Percentiles rank a stretch among this genome's conserved stretches.
phyloP scores from a whole-genome alignment of 441 rosid genomes.

The Raphanus hybrid region DNA sequence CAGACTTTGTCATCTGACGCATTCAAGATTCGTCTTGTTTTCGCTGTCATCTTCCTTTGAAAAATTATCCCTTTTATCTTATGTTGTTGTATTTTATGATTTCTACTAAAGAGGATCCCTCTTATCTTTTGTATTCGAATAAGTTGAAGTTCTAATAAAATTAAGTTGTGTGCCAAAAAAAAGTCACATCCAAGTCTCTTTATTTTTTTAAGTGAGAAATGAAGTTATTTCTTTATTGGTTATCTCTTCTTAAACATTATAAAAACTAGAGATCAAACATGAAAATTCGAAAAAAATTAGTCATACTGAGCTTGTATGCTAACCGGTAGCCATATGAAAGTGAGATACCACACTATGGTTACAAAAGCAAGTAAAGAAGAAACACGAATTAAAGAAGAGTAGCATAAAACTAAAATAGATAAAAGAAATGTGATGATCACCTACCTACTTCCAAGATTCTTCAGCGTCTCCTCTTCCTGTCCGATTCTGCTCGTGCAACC shows the following conservation, averaged over 20 bases:
- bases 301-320: slow-evolving; percentile 1
- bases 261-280: not conserved
- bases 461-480: not conserved
- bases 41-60: not conserved
- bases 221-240: not conserved
- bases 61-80: not conserved
- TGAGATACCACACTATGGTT: not conserved
- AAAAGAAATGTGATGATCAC: not conserved
- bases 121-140: not conserved
- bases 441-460: not conserved
- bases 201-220: not conserved
- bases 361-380: not conserved
- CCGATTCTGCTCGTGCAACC: not conserved
- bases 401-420: not conserved
- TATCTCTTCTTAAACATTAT: not conserved
- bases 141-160: not conserved
- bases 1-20: not conserved
- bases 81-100: not conserved
- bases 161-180: not conserved
- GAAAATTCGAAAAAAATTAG: not conserved
- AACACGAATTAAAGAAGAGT: not conserved
- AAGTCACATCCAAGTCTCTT: not conserved
- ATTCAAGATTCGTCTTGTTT: not conserved
- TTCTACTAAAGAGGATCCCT: not conserved
- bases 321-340: not conserved